Conservation (phyloP, 352 stramenopile genomes). For the Phytophthora hibernalis region DNA sequence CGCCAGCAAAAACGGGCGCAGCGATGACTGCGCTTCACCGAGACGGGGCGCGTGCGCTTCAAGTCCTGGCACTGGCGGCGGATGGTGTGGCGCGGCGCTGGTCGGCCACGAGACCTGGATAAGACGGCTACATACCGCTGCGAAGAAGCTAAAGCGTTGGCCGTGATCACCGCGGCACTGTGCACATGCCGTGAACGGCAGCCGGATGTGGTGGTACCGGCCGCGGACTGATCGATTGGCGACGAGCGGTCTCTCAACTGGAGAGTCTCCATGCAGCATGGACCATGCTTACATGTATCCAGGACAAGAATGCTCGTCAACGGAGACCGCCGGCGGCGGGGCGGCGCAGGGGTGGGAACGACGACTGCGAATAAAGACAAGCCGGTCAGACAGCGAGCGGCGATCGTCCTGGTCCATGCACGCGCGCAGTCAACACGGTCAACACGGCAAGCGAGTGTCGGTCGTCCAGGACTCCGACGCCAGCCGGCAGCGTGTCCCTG, state of each 20-base stretch:
- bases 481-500: conserved; percentile 36
- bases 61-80: conserved; percentile 31
- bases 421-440: conserved; percentile 28
- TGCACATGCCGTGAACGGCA: conserved; percentile 2
- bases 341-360: conserved; percentile 28
- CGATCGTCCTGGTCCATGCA: conserved; percentile 1
- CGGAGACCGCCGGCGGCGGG: not conserved
- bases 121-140: not conserved
- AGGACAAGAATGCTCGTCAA: conserved; percentile 12
- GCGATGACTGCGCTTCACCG: conserved; percentile 34
- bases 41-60: conserved; percentile 30
- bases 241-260: conserved; percentile 21
- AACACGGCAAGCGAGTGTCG: conserved; percentile 25
- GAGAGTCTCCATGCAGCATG: no score
- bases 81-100: conserved; percentile 20
- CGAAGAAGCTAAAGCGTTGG: conserved; percentile 2
- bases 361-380: conserved; percentile 25
- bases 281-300: no score
- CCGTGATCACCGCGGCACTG: conserved; percentile 17
- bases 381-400: conserved; percentile 20
- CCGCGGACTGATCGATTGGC: conserved; percentile 38
- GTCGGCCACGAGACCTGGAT: not conserved
- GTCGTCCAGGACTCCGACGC: not conserved
- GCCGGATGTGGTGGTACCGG: conserved; percentile 15
- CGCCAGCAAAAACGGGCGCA: conserved; percentile 16